Conservation (phyloP, 2,329 filamentous ascomycete species). For the Pseudocercospora cruenta region DNA sequence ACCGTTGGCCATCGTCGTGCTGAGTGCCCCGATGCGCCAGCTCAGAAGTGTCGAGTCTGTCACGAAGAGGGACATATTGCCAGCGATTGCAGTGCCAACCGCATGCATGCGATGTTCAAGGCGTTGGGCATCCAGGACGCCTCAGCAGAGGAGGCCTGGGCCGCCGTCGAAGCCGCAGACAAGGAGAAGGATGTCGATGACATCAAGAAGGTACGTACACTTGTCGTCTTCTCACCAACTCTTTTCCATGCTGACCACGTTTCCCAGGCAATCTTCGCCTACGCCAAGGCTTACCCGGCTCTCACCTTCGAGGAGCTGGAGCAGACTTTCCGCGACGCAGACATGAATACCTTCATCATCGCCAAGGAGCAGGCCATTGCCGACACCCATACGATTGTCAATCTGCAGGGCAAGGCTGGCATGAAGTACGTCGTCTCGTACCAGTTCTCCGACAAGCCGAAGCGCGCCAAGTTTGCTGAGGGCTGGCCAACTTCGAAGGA, state of each 20-base stretch:
- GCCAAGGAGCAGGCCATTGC: constrained; percentile 60
- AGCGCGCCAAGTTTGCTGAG: constrained; percentile 49
- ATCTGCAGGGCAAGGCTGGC: constrained; percentile 66
- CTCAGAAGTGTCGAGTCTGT: constrained; percentile 65
- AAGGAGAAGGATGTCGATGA: constrained; percentile 63
- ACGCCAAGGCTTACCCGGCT: constrained; percentile 63
- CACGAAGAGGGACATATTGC: constrained; percentile 60
- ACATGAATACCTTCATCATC: constrained; percentile 64
- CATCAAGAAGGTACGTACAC: constrained; percentile 57
- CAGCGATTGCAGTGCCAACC: constrained; percentile 61
- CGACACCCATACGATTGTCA: constrained; percentile 68
- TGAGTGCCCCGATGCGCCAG: constrained; percentile 65
- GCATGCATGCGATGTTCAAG: constrained; percentile 60
- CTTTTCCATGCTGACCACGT: constrained; percentile 10
- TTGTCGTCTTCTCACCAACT: background rate
- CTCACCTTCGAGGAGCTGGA: constrained; percentile 66
- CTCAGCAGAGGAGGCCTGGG: constrained; percentile 61
- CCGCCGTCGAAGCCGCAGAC: constrained; percentile 57
- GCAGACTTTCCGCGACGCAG: constrained; percentile 58
- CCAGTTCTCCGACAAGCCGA: constrained; percentile 51
- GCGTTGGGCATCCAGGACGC: constrained; percentile 41
- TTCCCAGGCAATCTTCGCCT: constrained; percentile 48
- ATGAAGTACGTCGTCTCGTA: constrained; percentile 56
- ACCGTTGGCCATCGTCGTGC: constrained; percentile 59
- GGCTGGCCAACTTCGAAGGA: constrained; percentile 55